Evolutionary conservation across 371 early-diverging fungal species (phyloP).

Genomic region (Choanephora cucurbitarum): DNA sequence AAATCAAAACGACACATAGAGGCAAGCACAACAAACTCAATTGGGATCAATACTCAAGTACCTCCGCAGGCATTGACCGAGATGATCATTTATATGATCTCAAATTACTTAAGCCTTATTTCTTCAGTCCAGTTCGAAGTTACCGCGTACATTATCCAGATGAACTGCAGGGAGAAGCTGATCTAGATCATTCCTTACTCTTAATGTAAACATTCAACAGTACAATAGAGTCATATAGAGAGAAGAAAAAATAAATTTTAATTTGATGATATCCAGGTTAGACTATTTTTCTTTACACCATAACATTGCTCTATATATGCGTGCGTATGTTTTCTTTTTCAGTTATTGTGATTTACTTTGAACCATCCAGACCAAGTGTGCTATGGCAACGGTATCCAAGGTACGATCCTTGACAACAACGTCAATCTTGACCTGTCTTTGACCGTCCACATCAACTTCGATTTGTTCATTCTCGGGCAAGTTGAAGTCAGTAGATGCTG

Average conservation of each 20-base stretch:
- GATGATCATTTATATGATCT: slow-evolving; percentile 36
- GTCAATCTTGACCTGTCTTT: slow-evolving; percentile 33
- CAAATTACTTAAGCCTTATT: slow-evolving; percentile 45
- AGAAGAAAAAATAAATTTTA: too few species aligned
- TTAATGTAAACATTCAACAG: background rate
- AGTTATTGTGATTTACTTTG: slow-evolving; percentile 5
- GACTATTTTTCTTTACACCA: too few species aligned
- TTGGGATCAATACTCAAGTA: slow-evolving; percentile 59
- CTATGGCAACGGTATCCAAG: slow-evolving; percentile 51
- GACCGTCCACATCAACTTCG: slow-evolving; percentile 19
- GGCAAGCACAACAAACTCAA: slow-evolving; percentile 68
- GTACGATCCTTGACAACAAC: slow-evolving; percentile 52
- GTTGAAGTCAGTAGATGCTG: slow-evolving; percentile 46
- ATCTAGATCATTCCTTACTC: background rate
- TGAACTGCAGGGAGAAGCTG: background rate
- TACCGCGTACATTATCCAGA: slow-evolving; percentile 32
- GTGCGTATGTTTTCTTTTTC: too few species aligned
- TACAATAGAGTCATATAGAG: too few species aligned
- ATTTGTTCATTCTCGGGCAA: slow-evolving; percentile 23
- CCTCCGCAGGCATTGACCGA: slow-evolving; percentile 21
- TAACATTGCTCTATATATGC: too few species aligned
- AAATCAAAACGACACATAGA: slow-evolving; percentile 55
- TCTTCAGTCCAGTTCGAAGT: slow-evolving; percentile 46
- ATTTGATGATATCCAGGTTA: too few species aligned
- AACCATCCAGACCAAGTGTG: slow-evolving; percentile 38